Conservation (phyloP, 805 yeast species). For the Candida dajiaensis region DNA sequence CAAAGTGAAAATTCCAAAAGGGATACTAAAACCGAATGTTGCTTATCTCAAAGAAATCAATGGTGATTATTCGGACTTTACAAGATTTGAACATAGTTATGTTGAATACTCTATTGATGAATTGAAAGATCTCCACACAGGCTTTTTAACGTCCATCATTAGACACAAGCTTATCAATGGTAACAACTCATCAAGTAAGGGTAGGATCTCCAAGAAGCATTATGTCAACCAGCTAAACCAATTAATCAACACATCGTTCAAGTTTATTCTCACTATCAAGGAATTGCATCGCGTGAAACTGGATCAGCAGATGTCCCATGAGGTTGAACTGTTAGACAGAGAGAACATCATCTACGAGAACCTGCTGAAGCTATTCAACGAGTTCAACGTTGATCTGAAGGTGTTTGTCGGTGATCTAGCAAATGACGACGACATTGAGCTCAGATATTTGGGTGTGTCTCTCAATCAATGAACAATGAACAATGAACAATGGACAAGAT, state of each 20-base stretch:
- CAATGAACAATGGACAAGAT: no score
- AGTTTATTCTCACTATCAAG: constrained; percentile 32
- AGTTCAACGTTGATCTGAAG: constrained; percentile 37
- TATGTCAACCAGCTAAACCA: constrained; percentile 38
- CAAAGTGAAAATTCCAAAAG: constrained; percentile 23
- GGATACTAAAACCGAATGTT: constrained; percentile 26
- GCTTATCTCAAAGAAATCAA: constrained; percentile 18
- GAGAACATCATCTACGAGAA: constrained; percentile 29
- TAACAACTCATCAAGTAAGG: constrained; percentile 22
- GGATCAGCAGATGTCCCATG: constrained; percentile 19
- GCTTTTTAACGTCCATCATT: constrained; percentile 31
- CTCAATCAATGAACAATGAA: constrained; percentile 13
- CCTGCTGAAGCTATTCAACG: constrained; percentile 36
- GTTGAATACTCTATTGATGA: constrained; percentile 45
- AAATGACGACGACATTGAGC: constrained; percentile 42
- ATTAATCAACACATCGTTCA: constrained; percentile 31
- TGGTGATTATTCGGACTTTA: constrained; percentile 4
- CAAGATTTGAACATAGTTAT: constrained; percentile 7
- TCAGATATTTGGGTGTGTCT: constrained; percentile 40
- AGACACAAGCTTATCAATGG: constrained; percentile 30
- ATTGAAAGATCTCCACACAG: constrained; percentile 29
- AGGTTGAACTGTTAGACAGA: constrained; percentile 20
- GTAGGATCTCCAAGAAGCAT: constrained; percentile 31
- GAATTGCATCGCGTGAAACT: constrained; percentile 32
- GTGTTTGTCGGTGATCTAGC: constrained; percentile 46